Evolutionary conservation across 371 early-diverging fungal species (phyloP).

Genomic region (Apophysomyces ossiformis): DNA sequence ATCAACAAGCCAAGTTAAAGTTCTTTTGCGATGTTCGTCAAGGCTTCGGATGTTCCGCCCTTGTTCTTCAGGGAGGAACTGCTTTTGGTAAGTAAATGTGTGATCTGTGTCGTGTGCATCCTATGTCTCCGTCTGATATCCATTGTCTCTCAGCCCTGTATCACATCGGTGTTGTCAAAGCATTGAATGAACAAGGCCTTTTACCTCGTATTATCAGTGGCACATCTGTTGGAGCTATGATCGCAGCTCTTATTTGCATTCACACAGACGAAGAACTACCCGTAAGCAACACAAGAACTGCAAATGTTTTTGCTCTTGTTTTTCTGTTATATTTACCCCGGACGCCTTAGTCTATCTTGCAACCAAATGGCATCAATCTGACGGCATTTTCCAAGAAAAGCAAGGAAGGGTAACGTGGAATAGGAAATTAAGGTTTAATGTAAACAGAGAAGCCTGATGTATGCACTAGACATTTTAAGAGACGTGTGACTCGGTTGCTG

Average conservation of each 20-base stretch:
- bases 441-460: too few relatives aligned
- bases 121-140: neutral
- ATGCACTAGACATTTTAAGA: constrained; percentile 44
- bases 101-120: too few relatives aligned
- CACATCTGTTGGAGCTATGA: constrained; percentile 71
- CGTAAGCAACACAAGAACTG: constrained; percentile 32
- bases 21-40: constrained; percentile 73
- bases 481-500: constrained; percentile 67
- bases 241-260: constrained; percentile 75
- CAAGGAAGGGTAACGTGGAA: constrained; percentile 37
- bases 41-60: constrained; percentile 72
- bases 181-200: constrained; percentile 65
- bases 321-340: too few relatives aligned
- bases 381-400: constrained; percentile 65
- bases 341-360: constrained; percentile 50
- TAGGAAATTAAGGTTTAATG: neutral
- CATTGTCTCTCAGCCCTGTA: constrained; percentile 52
- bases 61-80: constrained; percentile 74
- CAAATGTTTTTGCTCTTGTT: too few relatives aligned
- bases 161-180: constrained; percentile 79
- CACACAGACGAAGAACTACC: constrained; percentile 74
- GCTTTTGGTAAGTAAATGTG: constrained; percentile 55
- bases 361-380: constrained; percentile 67
- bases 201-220: constrained; percentile 78
- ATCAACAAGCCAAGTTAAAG: constrained; percentile 63